Base-by-base conservation (phyloP, 2,329 filamentous ascomycete genomes). In the Aspergillus ochraceoroseus region DNA sequence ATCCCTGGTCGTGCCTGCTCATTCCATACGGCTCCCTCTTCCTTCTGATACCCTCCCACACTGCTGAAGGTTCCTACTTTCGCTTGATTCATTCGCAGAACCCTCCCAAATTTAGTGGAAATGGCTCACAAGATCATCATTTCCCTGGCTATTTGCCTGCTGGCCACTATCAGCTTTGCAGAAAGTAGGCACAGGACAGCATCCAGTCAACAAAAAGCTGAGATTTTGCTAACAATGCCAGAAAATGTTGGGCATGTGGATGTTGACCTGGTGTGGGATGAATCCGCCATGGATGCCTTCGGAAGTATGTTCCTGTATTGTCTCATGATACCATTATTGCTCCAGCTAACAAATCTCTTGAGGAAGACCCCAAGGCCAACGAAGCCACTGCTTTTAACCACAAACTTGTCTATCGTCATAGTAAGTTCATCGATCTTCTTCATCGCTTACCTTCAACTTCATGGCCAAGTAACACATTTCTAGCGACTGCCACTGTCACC, bases 71-170 rank as follows among this genome's bases (percentile, higher is more conserved):
- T 32, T 13, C 14, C 4, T 29, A 17, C 13, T 17, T 20, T 25
- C n/a, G 18, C 18, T 11, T 31, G n/a, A n/a, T n/a, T n/a, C n/a
- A n/a, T n/a, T n/a, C n/a, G n/a, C n/a, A n/a, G n/a, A n/a, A n/a
- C n/a, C n/a, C 12, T 25, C 15, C 18, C 2, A 19, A 14, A 9
- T 7, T 7, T 7, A n/a, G 15, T n/a, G 14, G 12, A 39, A 7
- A 43, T 43, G 41, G 35, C 20, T n/a, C 32, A 33, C 31, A 39
- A 39, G 2, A 23, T 43, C 15, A 9, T 30, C 3, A 7, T 25
- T 5, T 22, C 39, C 20, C 35, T 43, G 17, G 18, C 29, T 35
- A 31, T 12, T 7, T 35, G n/a, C 41, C 23, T 34, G 25, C 14
- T 43, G 19, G 20, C 18, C 5, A 29, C 28, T 15, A 34, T 29